Evolutionary conservation across 495 filamentous ascomycete genomes (phyloP).

Genomic region (Extremus antarcticus): DNA sequence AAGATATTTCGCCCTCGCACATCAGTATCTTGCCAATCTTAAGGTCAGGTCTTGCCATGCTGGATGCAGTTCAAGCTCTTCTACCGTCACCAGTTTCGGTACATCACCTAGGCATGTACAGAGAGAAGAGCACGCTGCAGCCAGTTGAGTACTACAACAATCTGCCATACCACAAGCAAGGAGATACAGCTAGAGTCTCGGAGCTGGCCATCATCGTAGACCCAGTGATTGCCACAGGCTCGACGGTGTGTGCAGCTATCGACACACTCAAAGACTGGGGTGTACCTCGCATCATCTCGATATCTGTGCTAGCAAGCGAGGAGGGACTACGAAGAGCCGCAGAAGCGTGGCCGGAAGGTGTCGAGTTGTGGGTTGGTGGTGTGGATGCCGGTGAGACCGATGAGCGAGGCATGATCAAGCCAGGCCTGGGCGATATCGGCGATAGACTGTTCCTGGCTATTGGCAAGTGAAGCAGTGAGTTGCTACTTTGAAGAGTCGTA

Average conservation of each 20-base stretch:
- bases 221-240: slow-evolving; percentile 88
- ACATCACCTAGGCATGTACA: slow-evolving; percentile 88
- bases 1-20: slow-evolving; percentile 46
- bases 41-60: slow-evolving; percentile 79
- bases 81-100: slow-evolving; percentile 73
- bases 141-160: slow-evolving; percentile 99
- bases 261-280: slow-evolving; percentile 87
- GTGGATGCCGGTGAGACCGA: slow-evolving; percentile 58
- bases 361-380: slow-evolving; percentile 74
- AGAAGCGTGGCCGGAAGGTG: slow-evolving; percentile 58
- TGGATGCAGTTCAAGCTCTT: slow-evolving; percentile 73
- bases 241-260: slow-evolving; percentile 80
- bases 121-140: slow-evolving; percentile 69
- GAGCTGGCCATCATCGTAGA: slow-evolving; percentile 76
- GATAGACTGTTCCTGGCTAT: slow-evolving; percentile 87
- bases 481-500: too few species aligned
- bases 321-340: slow-evolving; percentile 58
- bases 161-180: slow-evolving; percentile 57
- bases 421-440: slow-evolving; percentile 83
- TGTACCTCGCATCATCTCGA: slow-evolving; percentile 62
- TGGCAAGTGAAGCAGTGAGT: slow-evolving; percentile 53
- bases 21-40: slow-evolving; percentile 87
- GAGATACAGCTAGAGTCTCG: slow-evolving; percentile 30
- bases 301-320: slow-evolving; percentile 63
- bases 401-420: slow-evolving; percentile 77